phyloP scores from a whole-genome alignment of 2,329 filamentous ascomycete genomes.

The Fusarium nisikadoi region DNA sequence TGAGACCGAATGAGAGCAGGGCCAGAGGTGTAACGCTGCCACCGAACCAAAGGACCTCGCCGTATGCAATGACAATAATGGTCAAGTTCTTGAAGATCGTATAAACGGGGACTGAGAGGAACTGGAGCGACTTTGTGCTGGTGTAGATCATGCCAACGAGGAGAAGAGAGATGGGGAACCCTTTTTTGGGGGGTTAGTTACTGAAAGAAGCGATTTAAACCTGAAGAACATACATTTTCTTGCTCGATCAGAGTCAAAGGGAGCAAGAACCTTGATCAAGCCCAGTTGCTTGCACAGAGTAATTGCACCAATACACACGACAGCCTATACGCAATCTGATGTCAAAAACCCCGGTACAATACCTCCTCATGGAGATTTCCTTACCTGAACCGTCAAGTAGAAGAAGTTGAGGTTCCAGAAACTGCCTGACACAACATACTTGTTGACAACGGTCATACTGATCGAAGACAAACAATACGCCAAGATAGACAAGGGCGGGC shows the following conservation, averaged over 20 bases:
- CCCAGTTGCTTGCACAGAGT: slow-evolving; percentile 82
- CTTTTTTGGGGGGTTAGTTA: slow-evolving; percentile 57
- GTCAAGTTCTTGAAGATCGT: slow-evolving; percentile 99
- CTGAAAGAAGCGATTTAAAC: neutral
- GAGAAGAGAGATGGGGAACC: slow-evolving; percentile 95
- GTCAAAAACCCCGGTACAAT: slow-evolving; percentile 2
- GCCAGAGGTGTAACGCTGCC: slow-evolving; percentile 88
- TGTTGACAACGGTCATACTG: slow-evolving; percentile 99
- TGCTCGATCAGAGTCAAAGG: slow-evolving; percentile 88
- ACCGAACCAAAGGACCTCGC: slow-evolving; percentile 98
- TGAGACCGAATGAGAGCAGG: slow-evolving; percentile 92
- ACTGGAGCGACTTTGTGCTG: slow-evolving; percentile 93
- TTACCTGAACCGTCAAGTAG: slow-evolving; percentile 90
- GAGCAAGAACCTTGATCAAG: slow-evolving; percentile 82
- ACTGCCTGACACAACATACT: slow-evolving; percentile 92
- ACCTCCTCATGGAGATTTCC: slow-evolving; percentile 38
- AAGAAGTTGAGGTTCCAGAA: slow-evolving; percentile 98
- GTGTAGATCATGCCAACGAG: slow-evolving; percentile 99
- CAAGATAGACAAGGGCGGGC: slow-evolving; percentile 81
- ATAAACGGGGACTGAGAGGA: slow-evolving; percentile 96
- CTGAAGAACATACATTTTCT: slow-evolving; percentile 78
- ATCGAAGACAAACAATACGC: slow-evolving; percentile 97
- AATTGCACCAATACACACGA: slow-evolving; percentile 90
- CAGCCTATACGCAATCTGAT: slow-evolving; percentile 65
- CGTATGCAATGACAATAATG: slow-evolving; percentile 98